Evolutionary conservation across 2,329 filamentous ascomycete genomes (phyloP), one percentile per base, ranked within the genome.

Genomic region (Fusarium marasasianum): DNA sequence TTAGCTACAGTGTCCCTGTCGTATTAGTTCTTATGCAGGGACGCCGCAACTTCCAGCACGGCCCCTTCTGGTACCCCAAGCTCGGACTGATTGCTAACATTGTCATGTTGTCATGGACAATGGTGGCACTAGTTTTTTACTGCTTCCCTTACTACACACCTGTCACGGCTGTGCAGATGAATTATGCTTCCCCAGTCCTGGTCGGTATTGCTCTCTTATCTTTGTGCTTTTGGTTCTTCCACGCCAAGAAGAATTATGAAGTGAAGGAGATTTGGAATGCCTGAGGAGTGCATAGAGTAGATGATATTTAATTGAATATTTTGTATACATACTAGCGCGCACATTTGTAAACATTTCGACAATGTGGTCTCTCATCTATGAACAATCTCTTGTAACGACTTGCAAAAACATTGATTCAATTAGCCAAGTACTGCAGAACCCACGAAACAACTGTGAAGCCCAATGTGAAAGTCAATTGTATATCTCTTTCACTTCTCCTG

Each of bases 1-100:
- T 65, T 2, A 64, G 59, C 24, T 66, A 66, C n/a, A 65, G 60
- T 8, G 55, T 66, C 38, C 61, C 64, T 4, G 31, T 29, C 8
- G 20, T 66, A 5, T 44, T 66, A 2, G 53, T 66, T 20, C 61
- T 66, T 8, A 8, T 35, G 5, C 14, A 66, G 10, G 61, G 61
- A 9, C 61, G 64, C 14, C 31, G 37, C 2, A 66, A 44, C 5
- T 66, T 66, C 17, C 29, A 66, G 4, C 64, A 66, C 11, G 61
- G 64, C 18, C 61, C 43, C 1, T 66, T 66, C 13, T 66, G 61
- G 64, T 50, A 57, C 26, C 50, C 50, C 1, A 66, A 20, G n/a
- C 38, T 66, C 8, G 43, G 61, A 8, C 6, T 58, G 20, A 8
- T 66, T 33, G 61, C 61, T 5, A 66, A 66, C 5, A 17, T 66